Conservation (phyloP, 1,284 basidiomycete species). For the Albatrellus sp. region DNA sequence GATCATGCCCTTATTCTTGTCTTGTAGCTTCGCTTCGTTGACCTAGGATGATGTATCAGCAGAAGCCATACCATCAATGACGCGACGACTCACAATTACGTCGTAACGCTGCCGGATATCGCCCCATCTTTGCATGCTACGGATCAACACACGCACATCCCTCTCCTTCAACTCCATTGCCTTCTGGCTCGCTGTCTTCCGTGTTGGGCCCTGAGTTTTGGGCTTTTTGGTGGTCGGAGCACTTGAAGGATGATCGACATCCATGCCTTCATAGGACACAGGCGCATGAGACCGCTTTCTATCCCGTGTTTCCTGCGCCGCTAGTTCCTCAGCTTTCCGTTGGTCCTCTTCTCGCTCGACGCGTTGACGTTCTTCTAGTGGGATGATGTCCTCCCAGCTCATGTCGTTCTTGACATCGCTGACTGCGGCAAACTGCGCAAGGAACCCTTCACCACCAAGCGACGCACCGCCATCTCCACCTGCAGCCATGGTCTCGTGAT, state of each 20-base stretch:
- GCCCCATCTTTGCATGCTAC: constrained; percentile 95
- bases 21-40: constrained; percentile 82
- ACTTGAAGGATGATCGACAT: constrained; percentile 61
- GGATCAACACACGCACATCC: constrained; percentile 90
- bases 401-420: constrained; percentile 98
- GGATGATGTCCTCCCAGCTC: constrained; percentile 99
- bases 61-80: constrained; percentile 1
- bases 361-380: constrained; percentile 81
- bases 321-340: constrained; percentile 54
- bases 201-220: constrained; percentile 52
- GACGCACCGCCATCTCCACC: constrained; percentile 73
- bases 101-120: constrained; percentile 94
- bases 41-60: constrained; percentile 35
- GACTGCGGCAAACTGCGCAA: constrained; percentile 90
- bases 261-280: constrained; percentile 87
- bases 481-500: constrained; percentile 86
- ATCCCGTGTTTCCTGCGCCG: constrained; percentile 53
- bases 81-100: constrained; percentile 59
- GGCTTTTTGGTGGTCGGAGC: constrained; percentile 60
- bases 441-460: constrained; percentile 92
- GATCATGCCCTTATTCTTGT: constrained; percentile 92
- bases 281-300: constrained; percentile 79
- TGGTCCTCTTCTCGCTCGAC: constrained; percentile 78
- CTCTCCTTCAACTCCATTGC: constrained; percentile 95
- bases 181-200: constrained; percentile 82